Evolutionary conservation across 1,284 basidiomycete species (phyloP), one percentile per base, ranked within the genome.

Genomic region (Taiwanofungus camphoratus): DNA sequence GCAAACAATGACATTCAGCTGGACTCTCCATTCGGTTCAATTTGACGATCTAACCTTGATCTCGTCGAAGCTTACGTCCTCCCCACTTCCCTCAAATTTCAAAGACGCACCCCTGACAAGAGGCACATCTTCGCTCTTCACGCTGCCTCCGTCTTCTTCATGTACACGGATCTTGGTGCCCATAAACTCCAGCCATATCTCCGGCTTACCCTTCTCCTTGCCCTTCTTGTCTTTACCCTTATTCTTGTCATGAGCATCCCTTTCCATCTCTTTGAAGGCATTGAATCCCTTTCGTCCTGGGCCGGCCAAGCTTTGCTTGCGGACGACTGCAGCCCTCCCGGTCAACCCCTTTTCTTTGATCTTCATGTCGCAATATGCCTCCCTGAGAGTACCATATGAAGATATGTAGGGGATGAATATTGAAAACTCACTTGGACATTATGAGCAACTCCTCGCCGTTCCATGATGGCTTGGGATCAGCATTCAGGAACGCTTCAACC

Each of bases 311-410:
- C 67, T 62, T 27, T 81, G 75, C 48, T 74, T 74, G 49, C 76
- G 74, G 51, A 72, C 63, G 35, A 68, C 66, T 19, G 79, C 82
- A 21, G 72, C 77, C 61, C 79, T 83, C 46, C 80, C 85, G 30
- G 69, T 82, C 30, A 89, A 70, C 7, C 92, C 92, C 67, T 97
- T 96, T 69, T 97, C 94, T 67, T 91, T 87, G 67, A 94, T 90
- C 70, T 98, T 99, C 92, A 94, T 95, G 53, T 91, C 81, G 58
- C 92, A 92, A 65, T 98, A 99, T 5, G 74, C 91, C 51, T 87
- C 84, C 62, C 88, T 91, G 53, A n/a, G 36, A 39, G 31, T 23
- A n/a, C 7, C 26, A 27, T 16, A 31, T 30, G 15, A n/a, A 36
- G 12, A 19, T 27, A 13, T 32, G 36, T 9, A 12, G 41, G 24